Base-by-base conservation (phyloP, 805 yeast genomes). In the Candida cerambycidarum region DNA sequence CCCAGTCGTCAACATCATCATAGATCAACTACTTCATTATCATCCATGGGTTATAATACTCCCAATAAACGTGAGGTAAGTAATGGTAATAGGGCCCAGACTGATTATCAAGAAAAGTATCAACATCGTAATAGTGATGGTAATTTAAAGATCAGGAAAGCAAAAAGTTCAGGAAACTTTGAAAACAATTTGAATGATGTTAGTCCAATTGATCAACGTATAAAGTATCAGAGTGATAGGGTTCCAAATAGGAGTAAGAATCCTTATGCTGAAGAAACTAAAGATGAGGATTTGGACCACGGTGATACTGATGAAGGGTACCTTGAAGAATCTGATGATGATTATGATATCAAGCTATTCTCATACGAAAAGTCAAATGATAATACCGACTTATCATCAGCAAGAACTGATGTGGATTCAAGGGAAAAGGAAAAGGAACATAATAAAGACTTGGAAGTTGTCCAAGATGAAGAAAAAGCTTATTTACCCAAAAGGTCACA, bases 111-210 rank as follows among this genome's bases (percentile, higher is more conserved):
- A 13, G 41, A 34, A 10, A 39, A 34, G 11, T 27, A 27, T 8
- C 21, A n/a, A n/a, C n/a, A 25, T 14, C 32, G 31, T 19, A 28
- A 30, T 18, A 41, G 35, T 28, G 29, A 34, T 17, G 39, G 38
- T 2, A 28, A 25, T 14, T 14, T 41, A 17, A 41, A 34, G 17
- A 36, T 39, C 9, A 33, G 67, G 4, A 65, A 67, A 36, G 68
- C 71, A 1, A 59, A 53, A 41, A 65, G 71, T 37, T 63, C 71
- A 2, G 63, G 63, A 1, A 68, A 63, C 43, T 64, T 67, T 41
- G 47, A 49, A 17, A 44, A 29, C n/a, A 28, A 36, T 8, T 27
- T 36, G 28, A 51, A 48, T 15, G 50, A 50, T 16, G 34, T 27
- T 10, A 39, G 42, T 38, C 44, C 44, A 7, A 36, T 39, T 5